Base-by-base conservation (phyloP, 2,329 filamentous ascomycete genomes). In the Fusarium armeniacum region DNA sequence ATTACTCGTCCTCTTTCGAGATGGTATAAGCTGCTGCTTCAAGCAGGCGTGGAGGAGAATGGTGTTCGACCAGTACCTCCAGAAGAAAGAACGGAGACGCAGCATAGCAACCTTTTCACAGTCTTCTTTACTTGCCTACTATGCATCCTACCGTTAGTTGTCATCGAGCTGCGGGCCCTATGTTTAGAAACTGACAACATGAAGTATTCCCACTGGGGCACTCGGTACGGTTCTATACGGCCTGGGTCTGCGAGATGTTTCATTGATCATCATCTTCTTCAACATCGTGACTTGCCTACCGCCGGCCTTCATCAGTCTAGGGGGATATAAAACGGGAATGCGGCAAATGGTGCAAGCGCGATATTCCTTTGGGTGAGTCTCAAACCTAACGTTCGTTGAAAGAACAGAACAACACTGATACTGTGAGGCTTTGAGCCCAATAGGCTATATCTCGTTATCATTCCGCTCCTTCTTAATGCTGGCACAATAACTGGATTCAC, bases 321-420 rank as follows among this genome's bases (percentile, higher is more conserved):
- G 84, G 13, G 86, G 86, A 1, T 84, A 85, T 18, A 81, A 83
- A 60, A 89, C 86, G 4, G 87, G 87, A 16, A 81, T 89, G 79
- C 81, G 87, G 20, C 87, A 89, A 74, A 83, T 89, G 73, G 83
- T 89, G 8, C 86, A 88, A 69, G 86, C 87, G n/a, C 81, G 87
- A 32, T 90, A 88, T 76, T 84, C 84, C 1, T 90, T 88, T 72
- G 86, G 86, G 81, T 85, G 44, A 32, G 71, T 41, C 32, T 28
- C 15, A 22, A 16, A 12, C 26, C 10, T 43, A 20, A 28, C 28
- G 12, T 38, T 50, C 13, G 11, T 26, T 35, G 11, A n/a, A 18
- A 22, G 26, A 6, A 15, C 32, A 12, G 26, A 6, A 15, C 32
- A 12, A 20, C 30, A 35, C 56, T 74, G 59, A 75, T 43, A 22